Base-by-base conservation (phyloP, 768 basidiomycete species). In the Cystobasidium tubakii region DNA sequence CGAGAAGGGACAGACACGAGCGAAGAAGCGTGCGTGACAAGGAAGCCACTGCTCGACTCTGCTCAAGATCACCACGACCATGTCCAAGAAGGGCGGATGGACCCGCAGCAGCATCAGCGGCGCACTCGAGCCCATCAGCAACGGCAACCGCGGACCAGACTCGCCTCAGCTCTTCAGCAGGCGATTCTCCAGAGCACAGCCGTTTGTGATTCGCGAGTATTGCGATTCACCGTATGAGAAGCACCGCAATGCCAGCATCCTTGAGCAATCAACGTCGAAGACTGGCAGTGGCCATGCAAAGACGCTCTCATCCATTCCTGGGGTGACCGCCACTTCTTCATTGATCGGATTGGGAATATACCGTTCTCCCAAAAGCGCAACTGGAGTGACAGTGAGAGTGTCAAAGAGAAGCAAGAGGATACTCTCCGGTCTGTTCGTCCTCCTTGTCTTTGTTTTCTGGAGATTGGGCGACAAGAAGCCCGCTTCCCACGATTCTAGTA, bases 91-190 rank as follows among this genome's bases (percentile, higher is more conserved):
- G 33, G 57, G 29, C 25, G 57, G 57, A 12, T 60, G 57, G 57
- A 60, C 57, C 13, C 57, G 57, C 29, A 29, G 29, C 25, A 60
- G 57, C 33, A 60, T 60, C 25, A 60, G 57, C 33, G 57, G 57
- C 57, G 57, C 57, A 60, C 57, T 60, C 33, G 57, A 60, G 57
- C 33, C 29, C 57, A 60, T 60, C 57, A 27, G 12, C 57, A 60
- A 29, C 57, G 57, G 25, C 57, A 50, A 50, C 46, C 9, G 46
- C 46, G 46, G 46, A 4, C 46, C n/a, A 15, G 46, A 50, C 21
- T 34, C 57, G 13, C 57, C 57, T 60, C 57, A 34, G 31, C 39
- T 65, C 31, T 65, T 65, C 63, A 31, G 27, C 23, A 39, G 63
- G 39, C 25, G 39, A 23, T 65, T 65, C 31, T 31, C 27, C 1